These are phyloP conservation scores for Groenewaldozyma salmanticensis DNA, from an alignment of 805 yeast genomes.

Conservation along the genomic window DNA sequence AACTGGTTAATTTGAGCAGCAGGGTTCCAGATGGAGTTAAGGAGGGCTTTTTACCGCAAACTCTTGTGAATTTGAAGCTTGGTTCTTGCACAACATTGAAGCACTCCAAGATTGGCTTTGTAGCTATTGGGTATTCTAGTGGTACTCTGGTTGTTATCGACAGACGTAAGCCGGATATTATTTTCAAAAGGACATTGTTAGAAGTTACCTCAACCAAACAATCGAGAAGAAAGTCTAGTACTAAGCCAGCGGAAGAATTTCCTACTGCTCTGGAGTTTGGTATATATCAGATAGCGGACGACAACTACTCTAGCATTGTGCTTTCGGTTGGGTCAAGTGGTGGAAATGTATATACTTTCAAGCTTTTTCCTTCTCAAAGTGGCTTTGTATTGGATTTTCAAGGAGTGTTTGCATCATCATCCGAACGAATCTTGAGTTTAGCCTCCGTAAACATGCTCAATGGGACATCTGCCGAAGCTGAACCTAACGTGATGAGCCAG, in stretches of 20 bases:
- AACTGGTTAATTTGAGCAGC: conserved; percentile 30
- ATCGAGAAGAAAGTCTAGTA: background rate
- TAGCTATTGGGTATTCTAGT: conserved; percentile 63
- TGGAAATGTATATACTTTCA: conserved; percentile 61
- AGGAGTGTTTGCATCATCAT: conserved; percentile 40
- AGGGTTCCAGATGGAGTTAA: conserved; percentile 41
- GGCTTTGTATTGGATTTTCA: conserved; percentile 54
- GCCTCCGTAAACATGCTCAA: conserved; percentile 47
- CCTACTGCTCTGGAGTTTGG: conserved; percentile 65
- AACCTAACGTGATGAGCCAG: conserved; percentile 43
- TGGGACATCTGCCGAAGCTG: conserved; percentile 62
- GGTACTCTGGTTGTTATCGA: conserved; percentile 75
- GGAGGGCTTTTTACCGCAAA: conserved; percentile 56
- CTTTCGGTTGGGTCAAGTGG: conserved; percentile 65
- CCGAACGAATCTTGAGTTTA: conserved; percentile 43
- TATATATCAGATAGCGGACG: conserved; percentile 57
- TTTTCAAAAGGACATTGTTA: conserved; percentile 18
- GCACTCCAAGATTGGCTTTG: conserved; percentile 74
- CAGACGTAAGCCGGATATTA: conserved; percentile 62
- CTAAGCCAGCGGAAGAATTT: conserved; percentile 8
- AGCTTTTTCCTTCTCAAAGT: conserved; percentile 49
- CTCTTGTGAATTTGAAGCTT: conserved; percentile 35
- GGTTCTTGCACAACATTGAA: conserved; percentile 51
- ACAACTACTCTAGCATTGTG: conserved; percentile 60
- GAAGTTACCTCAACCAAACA: background rate